Conservation (phyloP, 2,329 filamentous ascomycete genomes). For the Ascosphaera aggregata region DNA sequence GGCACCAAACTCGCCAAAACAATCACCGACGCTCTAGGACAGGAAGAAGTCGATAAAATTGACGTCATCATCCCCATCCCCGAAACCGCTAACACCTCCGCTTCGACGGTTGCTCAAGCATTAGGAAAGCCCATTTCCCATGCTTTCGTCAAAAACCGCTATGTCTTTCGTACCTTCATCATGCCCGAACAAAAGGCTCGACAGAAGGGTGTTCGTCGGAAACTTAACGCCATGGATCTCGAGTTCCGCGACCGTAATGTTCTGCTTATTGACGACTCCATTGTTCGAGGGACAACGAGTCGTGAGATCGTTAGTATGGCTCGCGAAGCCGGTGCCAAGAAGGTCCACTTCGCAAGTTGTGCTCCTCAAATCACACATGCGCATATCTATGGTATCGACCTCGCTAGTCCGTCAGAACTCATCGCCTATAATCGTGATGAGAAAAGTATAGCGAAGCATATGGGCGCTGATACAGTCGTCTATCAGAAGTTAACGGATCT, state of each 20-base stretch:
- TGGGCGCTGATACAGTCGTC: conserved; percentile 54
- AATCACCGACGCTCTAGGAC: conserved; percentile 42
- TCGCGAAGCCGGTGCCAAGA: conserved; percentile 56
- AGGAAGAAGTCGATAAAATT: conserved; percentile 48
- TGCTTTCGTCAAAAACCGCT: conserved; percentile 75
- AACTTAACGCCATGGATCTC: conserved; percentile 64
- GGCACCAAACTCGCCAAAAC: conserved; percentile 56
- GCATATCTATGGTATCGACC: conserved; percentile 67
- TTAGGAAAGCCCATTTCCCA: conserved; percentile 57
- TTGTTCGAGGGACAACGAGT: conserved; percentile 68
- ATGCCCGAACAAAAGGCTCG: conserved; percentile 62
- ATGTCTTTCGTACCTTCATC: conserved; percentile 73
- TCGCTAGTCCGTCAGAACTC: conserved; percentile 46
- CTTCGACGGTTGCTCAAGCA: conserved; percentile 48
- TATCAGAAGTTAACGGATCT: conserved; percentile 59
- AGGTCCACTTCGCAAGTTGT: conserved; percentile 65
- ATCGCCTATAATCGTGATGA: conserved; percentile 44
- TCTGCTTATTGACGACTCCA: conserved; percentile 68
- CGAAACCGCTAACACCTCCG: conserved; percentile 62
- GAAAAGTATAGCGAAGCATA: conserved; percentile 38
- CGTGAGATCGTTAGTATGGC: conserved; percentile 67
- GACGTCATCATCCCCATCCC: conserved; percentile 64
- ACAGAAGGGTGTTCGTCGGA: conserved; percentile 70
- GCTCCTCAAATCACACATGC: conserved; percentile 64
- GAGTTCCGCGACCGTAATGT: conserved; percentile 69